Conservation (phyloP, 2,329 filamentous ascomycete genomes). For the Trichothecium roseum region DNA sequence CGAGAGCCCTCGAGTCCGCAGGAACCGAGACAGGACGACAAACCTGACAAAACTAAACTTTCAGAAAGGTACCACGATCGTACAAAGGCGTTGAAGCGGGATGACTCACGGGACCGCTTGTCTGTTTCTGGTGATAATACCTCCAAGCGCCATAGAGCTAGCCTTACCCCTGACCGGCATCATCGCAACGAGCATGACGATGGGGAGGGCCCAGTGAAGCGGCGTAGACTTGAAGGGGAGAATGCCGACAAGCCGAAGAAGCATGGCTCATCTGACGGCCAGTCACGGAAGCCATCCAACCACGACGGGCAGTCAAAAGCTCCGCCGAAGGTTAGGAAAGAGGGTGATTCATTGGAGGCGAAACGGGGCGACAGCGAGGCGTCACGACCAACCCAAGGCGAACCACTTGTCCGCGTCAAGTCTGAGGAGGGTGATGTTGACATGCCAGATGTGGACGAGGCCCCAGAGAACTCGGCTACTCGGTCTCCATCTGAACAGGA, state of each 20-base stretch:
- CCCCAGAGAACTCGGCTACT: slow-evolving; percentile 17
- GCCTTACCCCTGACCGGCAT: slow-evolving; percentile 45
- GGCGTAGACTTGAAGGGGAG: slow-evolving; percentile 46
- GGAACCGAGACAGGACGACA: slow-evolving; percentile 39
- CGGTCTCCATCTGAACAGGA: slow-evolving; percentile 17
- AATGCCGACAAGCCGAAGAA: slow-evolving; percentile 37
- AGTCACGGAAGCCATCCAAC: slow-evolving; percentile 25
- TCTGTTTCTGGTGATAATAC: slow-evolving; percentile 39
- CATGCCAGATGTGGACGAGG: slow-evolving; percentile 40
- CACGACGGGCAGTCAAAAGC: slow-evolving; percentile 1
- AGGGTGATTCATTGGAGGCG: slow-evolving; percentile 31
- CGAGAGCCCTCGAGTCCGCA: slow-evolving; percentile 43
- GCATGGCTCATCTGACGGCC: slow-evolving; percentile 33
- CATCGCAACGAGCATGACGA: slow-evolving; percentile 43
- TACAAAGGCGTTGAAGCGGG: slow-evolving; percentile 49
- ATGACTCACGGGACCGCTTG: slow-evolving; percentile 47
- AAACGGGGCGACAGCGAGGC: slow-evolving; percentile 27
- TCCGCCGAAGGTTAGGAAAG: slow-evolving; percentile 13
- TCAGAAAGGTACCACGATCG: slow-evolving; percentile 49
- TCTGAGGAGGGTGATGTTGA: slow-evolving; percentile 46
- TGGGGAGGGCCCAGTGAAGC: slow-evolving; percentile 40
- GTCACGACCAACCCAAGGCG: slow-evolving; percentile 27
- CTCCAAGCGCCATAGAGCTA: slow-evolving; percentile 48
- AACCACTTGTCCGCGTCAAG: slow-evolving; percentile 45
- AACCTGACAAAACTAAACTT: slow-evolving; percentile 33